Evolutionary conservation across 768 basidiomycete species (phyloP).

Genomic region (Rhodotorula toruloides): DNA sequence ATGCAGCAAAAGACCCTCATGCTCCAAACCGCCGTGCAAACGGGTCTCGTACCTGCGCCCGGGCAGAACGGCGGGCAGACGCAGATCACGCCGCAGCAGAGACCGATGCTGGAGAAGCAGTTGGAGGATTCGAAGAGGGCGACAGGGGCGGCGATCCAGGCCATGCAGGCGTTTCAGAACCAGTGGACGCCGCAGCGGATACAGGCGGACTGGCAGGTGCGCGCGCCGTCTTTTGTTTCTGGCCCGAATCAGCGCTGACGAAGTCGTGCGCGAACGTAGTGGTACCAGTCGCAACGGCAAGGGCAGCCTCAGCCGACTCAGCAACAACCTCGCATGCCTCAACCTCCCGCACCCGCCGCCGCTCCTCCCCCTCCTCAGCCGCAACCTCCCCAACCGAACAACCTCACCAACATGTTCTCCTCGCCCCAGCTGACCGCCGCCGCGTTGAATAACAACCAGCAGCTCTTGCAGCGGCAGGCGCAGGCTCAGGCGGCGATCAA

Average conservation of each 20-base stretch:
- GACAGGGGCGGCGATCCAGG: background rate
- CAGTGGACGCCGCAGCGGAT: background rate
- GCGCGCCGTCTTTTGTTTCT: background rate
- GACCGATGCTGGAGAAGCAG: constrained; percentile 21
- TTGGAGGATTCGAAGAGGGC: constrained; percentile 10
- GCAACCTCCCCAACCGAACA: constrained; percentile 6
- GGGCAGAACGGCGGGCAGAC: constrained; percentile 6
- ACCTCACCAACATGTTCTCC: background rate
- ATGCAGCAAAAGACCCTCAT: constrained; percentile 3
- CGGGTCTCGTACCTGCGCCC: constrained; percentile 13
- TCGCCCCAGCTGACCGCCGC: background rate
- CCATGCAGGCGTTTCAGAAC: background rate
- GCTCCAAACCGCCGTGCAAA: constrained; percentile 14
- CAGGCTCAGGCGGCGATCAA: constrained; percentile 7
- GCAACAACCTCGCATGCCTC: background rate
- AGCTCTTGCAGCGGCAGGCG: constrained; percentile 7
- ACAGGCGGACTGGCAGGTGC: constrained; percentile 3
- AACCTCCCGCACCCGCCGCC: background rate
- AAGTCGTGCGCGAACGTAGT: background rate
- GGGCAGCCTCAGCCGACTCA: background rate
- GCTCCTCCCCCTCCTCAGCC: constrained; percentile 1
- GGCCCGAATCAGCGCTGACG: background rate
- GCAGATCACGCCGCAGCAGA: constrained; percentile 10
- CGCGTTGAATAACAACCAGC: constrained; percentile 20
- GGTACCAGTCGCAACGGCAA: constrained; percentile 5